Evolutionary conservation across 1,284 basidiomycete species (phyloP).

Genomic region (Irpex rosettiformis): DNA sequence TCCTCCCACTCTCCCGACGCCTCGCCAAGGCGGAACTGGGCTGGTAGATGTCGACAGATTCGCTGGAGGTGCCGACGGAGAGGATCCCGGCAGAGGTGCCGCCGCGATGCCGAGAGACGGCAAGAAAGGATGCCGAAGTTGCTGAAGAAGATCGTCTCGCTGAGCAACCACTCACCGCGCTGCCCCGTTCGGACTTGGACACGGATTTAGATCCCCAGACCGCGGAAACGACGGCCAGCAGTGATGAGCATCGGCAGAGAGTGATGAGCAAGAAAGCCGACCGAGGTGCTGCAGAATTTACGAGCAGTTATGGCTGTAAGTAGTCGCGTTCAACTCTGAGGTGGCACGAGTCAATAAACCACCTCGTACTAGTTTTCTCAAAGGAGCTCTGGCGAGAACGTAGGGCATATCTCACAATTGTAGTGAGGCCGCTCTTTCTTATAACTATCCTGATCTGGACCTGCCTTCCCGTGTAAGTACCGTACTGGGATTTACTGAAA

Average conservation of each 20-base stretch:
- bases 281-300: constrained; percentile 2
- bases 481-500: too few relatives aligned
- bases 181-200: neutral
- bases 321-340: neutral
- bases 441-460: constrained; percentile 25
- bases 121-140: constrained; percentile 9
- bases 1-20: neutral
- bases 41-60: neutral
- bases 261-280: neutral
- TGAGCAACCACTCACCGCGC: constrained; percentile 3
- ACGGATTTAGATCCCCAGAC: neutral
- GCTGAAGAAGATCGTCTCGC: constrained; percentile 6
- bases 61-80: constrained; percentile 2
- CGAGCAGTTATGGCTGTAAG: constrained; percentile 7
- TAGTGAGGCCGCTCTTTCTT: constrained; percentile 20
- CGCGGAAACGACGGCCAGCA: neutral
- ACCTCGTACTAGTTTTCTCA: constrained; percentile 22
- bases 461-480: constrained; percentile 23
- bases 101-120: constrained; percentile 10
- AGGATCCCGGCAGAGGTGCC: constrained; percentile 2
- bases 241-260: neutral
- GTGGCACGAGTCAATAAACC: neutral
- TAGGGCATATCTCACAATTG: constrained; percentile 20
- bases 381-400: constrained; percentile 19
- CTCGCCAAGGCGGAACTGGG: neutral